phyloP scores from a whole-genome alignment of 2,329 filamentous ascomycete species.

The Fusarium ramigenum region DNA sequence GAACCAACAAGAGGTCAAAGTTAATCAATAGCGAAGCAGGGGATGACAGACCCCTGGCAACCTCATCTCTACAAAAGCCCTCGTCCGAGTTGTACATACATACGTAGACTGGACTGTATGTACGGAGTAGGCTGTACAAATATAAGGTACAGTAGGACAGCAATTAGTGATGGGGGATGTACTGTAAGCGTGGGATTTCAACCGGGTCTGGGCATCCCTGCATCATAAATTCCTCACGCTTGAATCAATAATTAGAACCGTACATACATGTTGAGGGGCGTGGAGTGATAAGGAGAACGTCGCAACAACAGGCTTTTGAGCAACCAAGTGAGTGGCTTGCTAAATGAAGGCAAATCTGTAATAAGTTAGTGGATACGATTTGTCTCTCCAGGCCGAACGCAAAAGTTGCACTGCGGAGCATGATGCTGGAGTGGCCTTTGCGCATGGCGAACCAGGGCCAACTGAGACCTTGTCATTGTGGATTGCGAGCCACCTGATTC shows the following conservation, averaged over 20 bases:
- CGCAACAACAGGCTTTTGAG: constrained; percentile 5
- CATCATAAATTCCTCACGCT: constrained; percentile 32
- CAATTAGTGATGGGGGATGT: constrained; percentile 10
- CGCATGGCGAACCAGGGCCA: constrained; percentile 4
- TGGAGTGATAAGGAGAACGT: constrained; percentile 14
- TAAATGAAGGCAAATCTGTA: constrained; percentile 26
- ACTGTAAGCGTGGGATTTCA: constrained; percentile 24
- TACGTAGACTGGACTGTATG: not conserved
- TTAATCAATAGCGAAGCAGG: constrained; percentile 17
- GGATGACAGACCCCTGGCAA: constrained; percentile 22
- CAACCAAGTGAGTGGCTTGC: constrained; percentile 28
- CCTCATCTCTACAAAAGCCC: constrained; percentile 24
- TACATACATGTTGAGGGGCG: constrained; percentile 10
- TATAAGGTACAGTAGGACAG: not conserved
- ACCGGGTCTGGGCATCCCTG: constrained; percentile 21
- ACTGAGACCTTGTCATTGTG: constrained; percentile 13
- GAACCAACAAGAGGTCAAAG: constrained; percentile 5
- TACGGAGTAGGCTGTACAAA: not conserved
- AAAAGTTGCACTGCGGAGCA: constrained; percentile 21
- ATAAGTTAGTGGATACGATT: constrained; percentile 34
- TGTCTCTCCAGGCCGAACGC: constrained; percentile 16
- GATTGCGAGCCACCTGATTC: constrained; percentile 6
- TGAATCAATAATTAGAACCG: constrained; percentile 8
- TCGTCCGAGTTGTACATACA: not conserved
- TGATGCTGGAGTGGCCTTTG: constrained; percentile 6